Evolutionary conservation across 1,139 yeast species (phyloP), one percentile per base, ranked within the genome.

Genomic region (Suhomyces wounanorum): DNA sequence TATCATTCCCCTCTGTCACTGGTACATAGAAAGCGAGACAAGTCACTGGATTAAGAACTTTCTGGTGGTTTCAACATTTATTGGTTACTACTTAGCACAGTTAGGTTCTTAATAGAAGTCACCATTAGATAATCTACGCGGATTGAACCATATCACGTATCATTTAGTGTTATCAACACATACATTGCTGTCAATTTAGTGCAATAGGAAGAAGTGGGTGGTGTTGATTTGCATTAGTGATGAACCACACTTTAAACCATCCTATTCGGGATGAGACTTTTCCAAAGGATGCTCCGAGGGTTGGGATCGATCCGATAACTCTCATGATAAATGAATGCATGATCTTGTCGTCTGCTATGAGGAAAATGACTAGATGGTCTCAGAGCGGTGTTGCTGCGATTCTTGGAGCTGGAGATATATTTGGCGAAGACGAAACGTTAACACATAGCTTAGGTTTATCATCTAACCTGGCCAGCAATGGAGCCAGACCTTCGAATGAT

Each of bases 311-410:
- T 66, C 90, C 96, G 14, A 81, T 87, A 54, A 88, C 96, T 5
- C 82, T 92, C 58, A 87, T 90, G 56, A 85, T 90, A 55, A 89
- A 89, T 65, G 98, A 94, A 71, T 90, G 97, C 66, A 87, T 90
- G 66, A 78, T 86, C 49, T 82, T 94, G 52, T 85, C 95, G 17
- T 86, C 96, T 14, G 94, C 96, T 30, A 91, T 94, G 97, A 79
- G 99, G 48, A 92, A 92, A 66, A 82, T 85, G 64, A 79, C 88
- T 47, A 82, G 95, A 57, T 87, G 89, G 84, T 78, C 87, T 11
- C 90, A 86, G 58, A 83, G 92, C 38, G 96, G 97, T 3, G 95
- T 91, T 44, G 95, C 97, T 7, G 91, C 96, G 8, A 83, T 92
- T 42, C 73, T 92, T 41, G 89, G 95, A 3, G 86, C 84, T 21